Evolutionary conservation across 2,329 filamentous ascomycete genomes (phyloP), one percentile per base, ranked within the genome.

Genomic region (Stachybotrys echinatus): DNA sequence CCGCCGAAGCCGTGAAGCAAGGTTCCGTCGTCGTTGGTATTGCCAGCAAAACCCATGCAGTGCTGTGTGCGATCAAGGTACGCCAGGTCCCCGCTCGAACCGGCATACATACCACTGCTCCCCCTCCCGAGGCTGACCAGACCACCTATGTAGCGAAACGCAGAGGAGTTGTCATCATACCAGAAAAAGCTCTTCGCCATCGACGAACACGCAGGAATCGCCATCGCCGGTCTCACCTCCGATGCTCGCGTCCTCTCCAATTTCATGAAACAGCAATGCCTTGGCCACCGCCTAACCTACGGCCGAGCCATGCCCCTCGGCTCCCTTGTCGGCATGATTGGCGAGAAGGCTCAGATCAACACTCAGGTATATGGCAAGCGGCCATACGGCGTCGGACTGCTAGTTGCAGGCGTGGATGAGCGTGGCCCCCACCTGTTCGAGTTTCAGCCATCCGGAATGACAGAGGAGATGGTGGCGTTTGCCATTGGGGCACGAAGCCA

Each of bases 241-340:
- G 94, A 99, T 73, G 94, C 92, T 67, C 94, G 94, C 65, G 94
- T 99, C 62, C 91, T 99, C 62, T 96, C 92, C 79, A 99, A 99
- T 83, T 99, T 96, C 79, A 97, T 99, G 92, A 97, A 96, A 79
- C 91, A 96, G 75, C 94, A 97, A 76, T 95, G 90, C 56, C 89
- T 99, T 64, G 88, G 89, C 64, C 92, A 94, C 63, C 91, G 92
- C 70, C 86, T 99, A 62, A 96, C 91, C 51, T 97, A 96, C 77
- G 92, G 89, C 73, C 92, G 94, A 59, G 85, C 92, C 59, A 94
- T 99, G 68, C 89, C 91, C 27, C 78, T 97, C 66, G 87, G 90
- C 65, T 87, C 88, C 55, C 89, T 97, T 62, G 92, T 96, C 59
- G 81, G 85, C 57, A 87, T 92, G 72, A 96, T 99, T 66, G 92